These are phyloP conservation scores for Cyclotella kingstonii DNA, from an alignment of 108 stramenopile genomes.

Conservation along the genomic window DNA sequence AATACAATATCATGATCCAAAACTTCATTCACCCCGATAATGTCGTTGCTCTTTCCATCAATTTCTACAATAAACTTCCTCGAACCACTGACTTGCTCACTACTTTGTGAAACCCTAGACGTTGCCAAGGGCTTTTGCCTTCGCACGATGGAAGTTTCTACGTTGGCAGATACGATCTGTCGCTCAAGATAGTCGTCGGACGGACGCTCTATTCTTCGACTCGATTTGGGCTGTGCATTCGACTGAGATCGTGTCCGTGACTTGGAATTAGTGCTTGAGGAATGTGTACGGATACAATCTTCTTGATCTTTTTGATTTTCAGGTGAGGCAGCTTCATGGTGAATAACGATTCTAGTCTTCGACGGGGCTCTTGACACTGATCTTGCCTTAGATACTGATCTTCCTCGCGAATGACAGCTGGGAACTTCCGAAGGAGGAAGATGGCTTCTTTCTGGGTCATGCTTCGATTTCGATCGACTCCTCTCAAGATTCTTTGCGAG, in stretches of 20 bases:
- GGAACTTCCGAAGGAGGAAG: not conserved
- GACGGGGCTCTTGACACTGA: no score
- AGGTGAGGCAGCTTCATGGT: no score
- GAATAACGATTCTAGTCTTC: no score
- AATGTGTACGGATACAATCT: no score
- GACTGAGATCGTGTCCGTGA: not conserved
- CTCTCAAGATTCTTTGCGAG: not conserved
- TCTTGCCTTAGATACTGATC: no score
- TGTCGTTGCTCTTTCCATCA: conserved; percentile 8
- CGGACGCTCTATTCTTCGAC: not conserved
- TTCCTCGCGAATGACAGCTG: conserved; percentile 1
- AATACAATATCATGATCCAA: not conserved
- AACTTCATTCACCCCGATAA: conserved; percentile 14
- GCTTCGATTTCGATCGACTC: conserved; percentile 5
- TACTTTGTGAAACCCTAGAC: not conserved
- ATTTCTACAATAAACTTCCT: conserved; percentile 14
- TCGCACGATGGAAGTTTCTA: no score
- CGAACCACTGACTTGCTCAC: not conserved
- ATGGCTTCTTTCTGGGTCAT: not conserved
- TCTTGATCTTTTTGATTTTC: no score
- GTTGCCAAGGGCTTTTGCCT: no score
- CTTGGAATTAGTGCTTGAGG: no score
- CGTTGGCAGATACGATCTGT: no score
- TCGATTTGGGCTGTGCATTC: conserved; percentile 1
- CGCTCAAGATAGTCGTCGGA: not conserved